phyloP scores from a whole-genome alignment of 768 basidiomycete genomes.

The Termitomyces sp. region DNA sequence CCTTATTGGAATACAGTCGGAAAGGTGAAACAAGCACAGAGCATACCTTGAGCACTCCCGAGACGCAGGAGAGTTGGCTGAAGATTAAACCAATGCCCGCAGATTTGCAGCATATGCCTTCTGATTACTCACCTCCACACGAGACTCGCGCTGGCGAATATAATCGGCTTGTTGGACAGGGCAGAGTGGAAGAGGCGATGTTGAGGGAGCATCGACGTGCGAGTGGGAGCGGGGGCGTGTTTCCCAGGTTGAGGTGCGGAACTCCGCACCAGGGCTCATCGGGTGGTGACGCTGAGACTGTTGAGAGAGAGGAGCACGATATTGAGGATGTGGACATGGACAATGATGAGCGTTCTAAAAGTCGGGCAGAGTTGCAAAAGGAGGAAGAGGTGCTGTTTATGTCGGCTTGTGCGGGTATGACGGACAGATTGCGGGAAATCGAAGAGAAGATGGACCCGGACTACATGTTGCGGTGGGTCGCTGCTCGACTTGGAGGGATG shows the following conservation, averaged over 20 bases:
- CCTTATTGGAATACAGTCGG: background rate
- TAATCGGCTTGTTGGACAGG: slow-evolving; percentile 27
- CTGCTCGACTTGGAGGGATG: slow-evolving; percentile 9
- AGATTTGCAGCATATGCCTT: slow-evolving; percentile 13
- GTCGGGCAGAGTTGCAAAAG: slow-evolving; percentile 1
- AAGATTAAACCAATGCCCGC: slow-evolving; percentile 17
- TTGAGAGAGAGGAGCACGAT: background rate
- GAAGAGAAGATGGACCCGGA: slow-evolving; percentile 21
- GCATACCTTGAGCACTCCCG: background rate
- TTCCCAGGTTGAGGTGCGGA: slow-evolving; percentile 3
- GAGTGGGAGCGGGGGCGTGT: slow-evolving; percentile 17
- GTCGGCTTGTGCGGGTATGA: slow-evolving; percentile 17
- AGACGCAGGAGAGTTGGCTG: slow-evolving; percentile 9
- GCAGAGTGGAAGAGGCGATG: slow-evolving; percentile 29
- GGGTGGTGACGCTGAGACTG: background rate
- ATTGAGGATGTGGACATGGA: background rate
- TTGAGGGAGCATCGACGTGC: slow-evolving; percentile 29
- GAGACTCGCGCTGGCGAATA: slow-evolving; percentile 27
- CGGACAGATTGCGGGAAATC: slow-evolving; percentile 19
- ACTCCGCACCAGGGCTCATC: background rate
- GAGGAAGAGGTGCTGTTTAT: slow-evolving; percentile 16
- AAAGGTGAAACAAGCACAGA: background rate
- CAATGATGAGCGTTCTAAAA: background rate
- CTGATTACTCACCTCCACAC: slow-evolving; percentile 24
- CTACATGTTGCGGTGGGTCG: slow-evolving; percentile 21